Base-by-base conservation (phyloP, 2,329 filamentous ascomycete genomes). In the Phialocephala subalpina region DNA sequence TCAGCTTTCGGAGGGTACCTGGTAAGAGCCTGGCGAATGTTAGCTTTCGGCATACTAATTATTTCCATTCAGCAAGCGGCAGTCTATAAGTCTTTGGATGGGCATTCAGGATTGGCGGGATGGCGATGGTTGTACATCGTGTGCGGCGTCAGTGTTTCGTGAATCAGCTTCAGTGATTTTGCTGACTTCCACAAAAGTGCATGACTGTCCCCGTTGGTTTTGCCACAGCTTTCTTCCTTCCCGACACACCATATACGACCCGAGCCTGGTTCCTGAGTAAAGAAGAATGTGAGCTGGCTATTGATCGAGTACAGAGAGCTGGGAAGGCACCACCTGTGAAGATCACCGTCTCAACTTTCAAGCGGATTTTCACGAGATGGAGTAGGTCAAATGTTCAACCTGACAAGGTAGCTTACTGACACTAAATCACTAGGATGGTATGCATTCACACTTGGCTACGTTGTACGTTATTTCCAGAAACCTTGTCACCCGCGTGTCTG, bases 161-260 rank as follows among this genome's bases (percentile, higher is more conserved):
- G 2, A 12, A 12, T 5, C 52, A 2, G 6, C 7, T 29, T 29
- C 22, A 33, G 25, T 12, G 9, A 29, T 33, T 33, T 18, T 6
- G 12, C 25, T 18, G 14, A 56, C 9, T 56, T 18, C 27, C 29
- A 9, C 4, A 33, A 33, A 33, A 56, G 22, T 64, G 72, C 14
- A 75, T 76, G 16, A 74, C 72, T 0, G 57, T 75, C 12, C 73
- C 65, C 25, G 65, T 67, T 20, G 65, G 65, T n/a, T n/a, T 67
- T 18, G 49, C 42, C 3, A 67, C 65, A 35, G 18, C 45, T 16
- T 80, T 62, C 78, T 77, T 52, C 77, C 40, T 63, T 49, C 82
- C 82, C 0, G 82, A 83, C 62, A 82, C 80, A 0, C 81, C 82
- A 0, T 74, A 81, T 61, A 80, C 74, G 1, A 82, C 80, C 0